Percentiles rank a stretch among this genome's conserved stretches.
These are phyloP conservation scores for Persicaria maculosa DNA, from an alignment of 148 eudicot species.

Conservation along the genomic window DNA sequence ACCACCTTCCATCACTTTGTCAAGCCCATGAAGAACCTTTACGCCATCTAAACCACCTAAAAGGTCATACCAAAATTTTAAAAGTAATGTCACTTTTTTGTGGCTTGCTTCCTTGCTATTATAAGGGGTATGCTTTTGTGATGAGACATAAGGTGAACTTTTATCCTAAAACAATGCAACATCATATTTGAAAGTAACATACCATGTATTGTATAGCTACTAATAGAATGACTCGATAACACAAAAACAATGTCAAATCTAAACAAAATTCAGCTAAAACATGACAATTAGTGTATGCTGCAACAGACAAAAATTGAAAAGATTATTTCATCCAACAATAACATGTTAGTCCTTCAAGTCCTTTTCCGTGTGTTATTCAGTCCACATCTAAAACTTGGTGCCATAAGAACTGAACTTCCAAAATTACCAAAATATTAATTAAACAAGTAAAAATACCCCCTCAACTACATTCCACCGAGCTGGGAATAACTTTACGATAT, in stretches of 20 bases:
- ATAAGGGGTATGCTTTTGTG: not conserved
- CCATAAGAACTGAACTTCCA: not conserved
- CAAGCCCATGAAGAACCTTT: conserved; percentile 94
- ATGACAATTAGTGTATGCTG: not conserved
- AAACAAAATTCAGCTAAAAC: not conserved
- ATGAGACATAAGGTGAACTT: not conserved
- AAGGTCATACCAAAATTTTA: conserved; percentile 11
- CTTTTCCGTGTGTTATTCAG: not conserved
- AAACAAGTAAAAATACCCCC: not conserved
- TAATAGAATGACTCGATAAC: not conserved
- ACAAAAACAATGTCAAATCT: not conserved
- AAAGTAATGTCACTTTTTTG: not conserved
- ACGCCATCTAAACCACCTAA: conserved; percentile 71
- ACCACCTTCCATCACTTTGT: conserved; percentile 95
- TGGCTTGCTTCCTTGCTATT: not conserved
- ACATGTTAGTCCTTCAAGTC: not conserved
- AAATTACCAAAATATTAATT: not conserved
- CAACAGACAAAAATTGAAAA: not conserved
- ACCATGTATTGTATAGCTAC: not conserved
- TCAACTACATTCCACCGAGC: not conserved
- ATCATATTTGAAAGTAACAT: not conserved
- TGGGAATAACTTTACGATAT: not conserved
- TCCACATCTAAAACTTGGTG: not conserved
- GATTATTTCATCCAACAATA: not conserved
- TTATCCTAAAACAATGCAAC: not conserved